Percentiles rank a stretch among this genome's conserved stretches.
phyloP scores from a whole-genome alignment of 1,284 basidiomycete genomes.

The Tilletia walkeri region DNA sequence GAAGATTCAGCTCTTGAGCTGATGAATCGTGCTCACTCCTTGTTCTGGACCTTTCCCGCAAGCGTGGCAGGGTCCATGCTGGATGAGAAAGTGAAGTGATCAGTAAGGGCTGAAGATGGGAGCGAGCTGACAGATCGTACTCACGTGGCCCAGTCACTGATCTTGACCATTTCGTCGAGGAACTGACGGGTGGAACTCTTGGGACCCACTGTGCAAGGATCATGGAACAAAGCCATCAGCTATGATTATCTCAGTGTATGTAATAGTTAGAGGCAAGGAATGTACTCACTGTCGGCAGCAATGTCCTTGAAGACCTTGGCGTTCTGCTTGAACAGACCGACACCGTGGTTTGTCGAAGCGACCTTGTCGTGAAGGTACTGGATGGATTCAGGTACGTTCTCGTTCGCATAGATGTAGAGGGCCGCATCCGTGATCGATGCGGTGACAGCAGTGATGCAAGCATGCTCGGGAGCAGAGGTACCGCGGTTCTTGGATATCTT shows the following conservation, averaged over 20 bases:
- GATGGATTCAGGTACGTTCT: neutral
- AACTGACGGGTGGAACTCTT: neutral
- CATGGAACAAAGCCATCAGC: too few species aligned
- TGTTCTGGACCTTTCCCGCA: slow-evolving; percentile 5
- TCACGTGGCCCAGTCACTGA: slow-evolving; percentile 1
- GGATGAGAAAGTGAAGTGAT: neutral
- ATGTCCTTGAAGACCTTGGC: neutral
- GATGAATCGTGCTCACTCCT: neutral
- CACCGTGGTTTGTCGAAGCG: neutral
- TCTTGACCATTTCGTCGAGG: slow-evolving; percentile 4
- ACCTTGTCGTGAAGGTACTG: slow-evolving; percentile 10
- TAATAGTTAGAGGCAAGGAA: too few species aligned
- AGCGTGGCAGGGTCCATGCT: slow-evolving; percentile 4
- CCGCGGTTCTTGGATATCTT: neutral
- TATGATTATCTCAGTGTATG: too few species aligned
- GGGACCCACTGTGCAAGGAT: neutral
- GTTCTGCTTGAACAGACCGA: slow-evolving; percentile 14
- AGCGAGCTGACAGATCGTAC: neutral
- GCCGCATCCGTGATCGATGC: neutral
- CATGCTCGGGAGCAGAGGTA: neutral
- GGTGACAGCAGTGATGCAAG: neutral
- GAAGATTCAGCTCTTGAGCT: neutral
- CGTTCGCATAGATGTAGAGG: slow-evolving; percentile 3
- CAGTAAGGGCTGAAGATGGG: neutral
- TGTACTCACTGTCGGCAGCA: slow-evolving; percentile 8